Conservation (phyloP, 129 eudicot genomes). For the Helianthus tuberosus region DNA sequence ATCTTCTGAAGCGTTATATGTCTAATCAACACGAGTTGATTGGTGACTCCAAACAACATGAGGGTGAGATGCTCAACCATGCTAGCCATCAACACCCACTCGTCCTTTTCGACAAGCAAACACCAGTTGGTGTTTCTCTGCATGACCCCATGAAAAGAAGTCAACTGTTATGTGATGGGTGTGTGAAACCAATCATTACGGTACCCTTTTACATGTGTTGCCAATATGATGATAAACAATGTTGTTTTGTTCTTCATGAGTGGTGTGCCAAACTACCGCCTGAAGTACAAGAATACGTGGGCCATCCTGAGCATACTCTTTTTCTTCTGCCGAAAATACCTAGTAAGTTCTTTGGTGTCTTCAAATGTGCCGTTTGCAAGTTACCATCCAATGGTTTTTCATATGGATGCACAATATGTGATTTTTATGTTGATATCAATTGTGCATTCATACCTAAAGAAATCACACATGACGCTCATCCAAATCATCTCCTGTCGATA, state of each 20-base stretch:
- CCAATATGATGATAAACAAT: background rate
- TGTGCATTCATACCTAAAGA: constrained; percentile 6
- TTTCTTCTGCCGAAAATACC: background rate
- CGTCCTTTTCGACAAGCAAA: constrained; percentile 8
- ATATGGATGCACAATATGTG: background rate
- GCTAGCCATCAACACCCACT: constrained; percentile 7
- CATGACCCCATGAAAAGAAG: constrained; percentile 14
- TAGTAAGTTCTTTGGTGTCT: background rate
- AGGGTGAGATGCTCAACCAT: constrained; percentile 2
- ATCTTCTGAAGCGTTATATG: constrained; percentile 1
- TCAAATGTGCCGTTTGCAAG: background rate
- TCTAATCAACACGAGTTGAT: background rate
- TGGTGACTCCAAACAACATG: background rate
- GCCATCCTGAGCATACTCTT: constrained; percentile 1
- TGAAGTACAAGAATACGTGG: background rate
- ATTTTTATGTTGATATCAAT: background rate
- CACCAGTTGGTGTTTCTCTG: background rate
- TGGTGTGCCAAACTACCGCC: constrained; percentile 12
- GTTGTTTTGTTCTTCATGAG: constrained; percentile 17
- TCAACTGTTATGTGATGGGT: constrained; percentile 20
- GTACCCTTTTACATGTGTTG: constrained; percentile 18
- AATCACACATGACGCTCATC: constrained; percentile 20
- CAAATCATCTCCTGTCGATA: background rate
- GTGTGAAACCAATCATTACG: constrained; percentile 17
- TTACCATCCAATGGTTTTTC: constrained; percentile 9